These are phyloP conservation scores for Penicillium thymicola DNA, from an alignment of 2,329 filamentous ascomycete species.

Conservation along the genomic window DNA sequence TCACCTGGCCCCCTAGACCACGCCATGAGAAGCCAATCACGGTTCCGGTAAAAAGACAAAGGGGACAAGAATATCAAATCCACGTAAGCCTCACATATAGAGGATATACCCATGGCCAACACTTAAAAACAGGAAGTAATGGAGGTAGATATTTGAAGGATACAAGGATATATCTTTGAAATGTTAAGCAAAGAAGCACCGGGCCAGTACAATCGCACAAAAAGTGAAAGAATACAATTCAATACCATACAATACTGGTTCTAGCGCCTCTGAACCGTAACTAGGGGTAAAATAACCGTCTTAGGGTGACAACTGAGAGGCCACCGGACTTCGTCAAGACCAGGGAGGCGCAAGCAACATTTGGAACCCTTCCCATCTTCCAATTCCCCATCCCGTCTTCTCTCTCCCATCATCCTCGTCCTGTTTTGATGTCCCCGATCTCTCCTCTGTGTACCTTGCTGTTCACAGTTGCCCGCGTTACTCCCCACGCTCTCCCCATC, in stretches of 20 bases:
- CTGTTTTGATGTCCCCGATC: slow-evolving; percentile 33
- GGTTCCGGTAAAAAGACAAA: not conserved
- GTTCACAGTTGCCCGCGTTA: slow-evolving; percentile 26
- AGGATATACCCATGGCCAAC: not conserved
- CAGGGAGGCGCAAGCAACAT: slow-evolving; percentile 25
- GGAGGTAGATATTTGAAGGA: not conserved
- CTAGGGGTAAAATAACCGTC: slow-evolving; percentile 26
- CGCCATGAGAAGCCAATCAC: not conserved
- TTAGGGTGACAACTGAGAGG: slow-evolving; percentile 18
- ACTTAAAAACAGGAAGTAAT: not conserved
- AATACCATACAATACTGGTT: slow-evolving; percentile 7
- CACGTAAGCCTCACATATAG: not conserved
- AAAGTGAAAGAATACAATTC: not conserved
- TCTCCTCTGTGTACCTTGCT: slow-evolving; percentile 25
- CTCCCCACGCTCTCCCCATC: slow-evolving; percentile 28
- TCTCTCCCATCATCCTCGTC: slow-evolving; percentile 17
- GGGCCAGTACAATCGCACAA: not conserved
- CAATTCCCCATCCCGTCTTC: slow-evolving; percentile 20
- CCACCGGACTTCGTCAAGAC: slow-evolving; percentile 5
- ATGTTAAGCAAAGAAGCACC: not conserved
- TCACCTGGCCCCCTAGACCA: not conserved
- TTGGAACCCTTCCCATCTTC: slow-evolving; percentile 27
- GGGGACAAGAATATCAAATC: not conserved
- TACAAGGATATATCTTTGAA: no score
- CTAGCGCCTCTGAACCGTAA: slow-evolving; percentile 12